Percentiles rank a stretch among this genome's conserved stretches.
These are phyloP conservation scores for Nematodospora valgi DNA, from an alignment of 805 yeast species.

Conservation along the genomic window DNA sequence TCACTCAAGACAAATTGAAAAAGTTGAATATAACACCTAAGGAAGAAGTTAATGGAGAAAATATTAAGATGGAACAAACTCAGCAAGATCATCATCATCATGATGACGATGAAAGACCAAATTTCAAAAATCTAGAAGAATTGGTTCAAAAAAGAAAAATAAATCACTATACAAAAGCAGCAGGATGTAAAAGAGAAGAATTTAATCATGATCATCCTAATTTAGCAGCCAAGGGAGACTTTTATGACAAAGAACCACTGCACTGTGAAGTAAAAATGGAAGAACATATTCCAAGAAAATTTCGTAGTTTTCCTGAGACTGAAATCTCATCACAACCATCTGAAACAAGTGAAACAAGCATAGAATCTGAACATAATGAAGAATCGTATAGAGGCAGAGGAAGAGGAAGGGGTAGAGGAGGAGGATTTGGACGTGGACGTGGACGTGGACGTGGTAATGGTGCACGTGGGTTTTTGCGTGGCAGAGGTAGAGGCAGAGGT, in stretches of 20 bases:
- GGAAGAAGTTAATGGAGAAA: neutral
- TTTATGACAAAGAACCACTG: too few species aligned
- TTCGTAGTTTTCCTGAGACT: slow-evolving; percentile 2
- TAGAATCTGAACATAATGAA: too few species aligned
- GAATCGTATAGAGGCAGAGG: slow-evolving; percentile 7
- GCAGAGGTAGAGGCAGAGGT: slow-evolving; percentile 12
- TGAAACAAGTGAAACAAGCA: too few species aligned
- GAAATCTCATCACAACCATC: neutral
- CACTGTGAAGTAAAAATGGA: neutral
- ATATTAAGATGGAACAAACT: neutral
- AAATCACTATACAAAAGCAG: too few species aligned
- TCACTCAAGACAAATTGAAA: slow-evolving; percentile 2
- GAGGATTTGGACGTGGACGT: slow-evolving; percentile 6
- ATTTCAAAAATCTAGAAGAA: slow-evolving; percentile 30
- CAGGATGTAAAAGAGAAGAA: too few species aligned
- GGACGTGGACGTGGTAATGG: slow-evolving; percentile 10
- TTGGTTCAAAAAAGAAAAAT: slow-evolving; percentile 17
- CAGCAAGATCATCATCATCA: neutral
- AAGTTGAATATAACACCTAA: neutral
- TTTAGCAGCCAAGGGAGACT: too few species aligned
- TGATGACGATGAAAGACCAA: slow-evolving; percentile 20
- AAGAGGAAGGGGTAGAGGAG: slow-evolving; percentile 12
- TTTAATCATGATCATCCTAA: too few species aligned
- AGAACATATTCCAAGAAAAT: slow-evolving; percentile 5
- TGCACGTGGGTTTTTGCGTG: slow-evolving; percentile 4